Evolutionary conservation across 306 rosid species (phyloP).

Genomic region (Medicago ruthenica): DNA sequence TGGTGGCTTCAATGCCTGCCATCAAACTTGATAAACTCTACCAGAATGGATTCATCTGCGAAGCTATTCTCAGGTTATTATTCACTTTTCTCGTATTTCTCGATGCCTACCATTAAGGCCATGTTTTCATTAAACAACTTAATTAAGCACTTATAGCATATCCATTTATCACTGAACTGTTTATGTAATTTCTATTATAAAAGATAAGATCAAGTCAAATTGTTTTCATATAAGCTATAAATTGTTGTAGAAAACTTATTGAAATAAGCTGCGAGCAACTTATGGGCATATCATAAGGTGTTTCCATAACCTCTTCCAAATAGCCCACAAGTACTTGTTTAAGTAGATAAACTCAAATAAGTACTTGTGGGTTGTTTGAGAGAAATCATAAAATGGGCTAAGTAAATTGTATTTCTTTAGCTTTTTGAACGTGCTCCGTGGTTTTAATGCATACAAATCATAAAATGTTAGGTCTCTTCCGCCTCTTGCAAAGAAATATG

Average conservation of each 20-base stretch:
- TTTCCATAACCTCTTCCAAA: background rate
- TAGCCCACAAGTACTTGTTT: background rate
- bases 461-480: conserved; percentile 78
- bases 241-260: background rate
- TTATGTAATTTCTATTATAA: background rate
- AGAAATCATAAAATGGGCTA: background rate
- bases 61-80: conserved; percentile 88
- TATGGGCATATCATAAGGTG: background rate
- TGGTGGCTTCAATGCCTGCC: conserved; percentile 97
- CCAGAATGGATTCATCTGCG: conserved; percentile 87
- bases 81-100: background rate
- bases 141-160: background rate
- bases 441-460: conserved; percentile 23
- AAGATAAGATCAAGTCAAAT: background rate
- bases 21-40: conserved; percentile 91
- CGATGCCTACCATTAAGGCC: background rate
- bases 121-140: background rate
- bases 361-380: background rate
- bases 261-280: background rate
- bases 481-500: conserved; percentile 88
- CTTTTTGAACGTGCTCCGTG: background rate
- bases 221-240: background rate
- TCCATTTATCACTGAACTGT: background rate
- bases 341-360: background rate
- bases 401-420: conserved; percentile 19